These are phyloP conservation scores for Botryosphaeria dothidea DNA, from an alignment of 2,329 filamentous ascomycete genomes.

Conservation along the genomic window DNA sequence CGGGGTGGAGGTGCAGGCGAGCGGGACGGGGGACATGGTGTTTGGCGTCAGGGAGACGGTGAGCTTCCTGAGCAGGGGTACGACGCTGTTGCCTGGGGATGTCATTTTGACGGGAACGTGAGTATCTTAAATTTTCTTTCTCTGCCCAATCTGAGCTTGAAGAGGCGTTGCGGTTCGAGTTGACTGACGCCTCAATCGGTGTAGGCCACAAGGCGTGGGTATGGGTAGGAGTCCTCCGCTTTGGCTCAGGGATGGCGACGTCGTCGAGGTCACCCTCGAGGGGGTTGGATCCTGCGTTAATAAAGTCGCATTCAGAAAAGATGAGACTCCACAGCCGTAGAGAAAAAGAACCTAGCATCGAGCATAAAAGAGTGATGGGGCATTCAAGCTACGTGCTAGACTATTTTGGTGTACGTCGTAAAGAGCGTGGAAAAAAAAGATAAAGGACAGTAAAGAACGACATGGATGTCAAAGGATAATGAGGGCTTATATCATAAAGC, in stretches of 20 bases:
- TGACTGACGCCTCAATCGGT: background rate
- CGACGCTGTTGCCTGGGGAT: background rate
- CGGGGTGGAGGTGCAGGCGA: slow-evolving; percentile 1
- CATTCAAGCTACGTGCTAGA: background rate
- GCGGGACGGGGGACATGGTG: slow-evolving; percentile 17
- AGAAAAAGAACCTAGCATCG: background rate
- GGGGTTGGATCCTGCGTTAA: slow-evolving; percentile 38
- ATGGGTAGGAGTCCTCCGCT: slow-evolving; percentile 16
- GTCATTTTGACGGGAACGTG: slow-evolving; percentile 19
- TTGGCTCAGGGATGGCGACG: slow-evolving; percentile 25
- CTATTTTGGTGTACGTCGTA: too few relatives aligned
- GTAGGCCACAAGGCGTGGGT: slow-evolving; percentile 11
- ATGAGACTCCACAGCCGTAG: background rate
- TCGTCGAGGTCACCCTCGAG: slow-evolving; percentile 35
- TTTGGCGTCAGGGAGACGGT: slow-evolving; percentile 13
- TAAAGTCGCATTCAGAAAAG: slow-evolving; percentile 35
- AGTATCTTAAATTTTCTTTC: background rate
- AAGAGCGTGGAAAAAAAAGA: background rate
- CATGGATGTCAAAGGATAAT: too few relatives aligned
- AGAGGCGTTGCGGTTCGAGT: too few relatives aligned
- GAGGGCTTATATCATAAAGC: background rate
- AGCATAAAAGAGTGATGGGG: background rate
- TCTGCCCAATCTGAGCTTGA: too few relatives aligned
- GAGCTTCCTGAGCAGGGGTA: slow-evolving; percentile 3
- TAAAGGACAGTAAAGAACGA: background rate